phyloP scores from a whole-genome alignment of 768 basidiomycete species.

The Mycena crocata region DNA sequence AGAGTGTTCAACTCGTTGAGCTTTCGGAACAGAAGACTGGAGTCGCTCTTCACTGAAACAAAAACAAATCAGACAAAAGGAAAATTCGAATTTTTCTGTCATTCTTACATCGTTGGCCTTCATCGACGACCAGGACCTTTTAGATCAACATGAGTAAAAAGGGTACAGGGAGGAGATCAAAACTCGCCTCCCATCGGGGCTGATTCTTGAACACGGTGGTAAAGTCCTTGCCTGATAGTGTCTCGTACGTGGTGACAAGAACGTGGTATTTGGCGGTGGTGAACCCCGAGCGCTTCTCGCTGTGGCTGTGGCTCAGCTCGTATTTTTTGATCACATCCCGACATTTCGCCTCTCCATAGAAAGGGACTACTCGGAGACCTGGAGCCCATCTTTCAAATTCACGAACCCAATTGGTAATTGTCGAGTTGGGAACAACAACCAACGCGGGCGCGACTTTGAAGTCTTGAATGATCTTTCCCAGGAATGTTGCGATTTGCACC shows the following conservation, averaged over 20 bases:
- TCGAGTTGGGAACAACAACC: constrained; percentile 96
- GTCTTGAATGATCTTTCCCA: constrained; percentile 71
- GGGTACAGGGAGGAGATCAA: background rate
- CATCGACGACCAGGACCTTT: constrained; percentile 87
- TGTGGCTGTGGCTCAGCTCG: constrained; percentile 83
- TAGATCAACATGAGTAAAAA: background rate
- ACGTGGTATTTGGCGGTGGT: constrained; percentile 85
- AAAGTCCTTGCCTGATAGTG: constrained; percentile 81
- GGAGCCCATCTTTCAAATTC: constrained; percentile 94
- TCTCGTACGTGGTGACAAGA: constrained; percentile 93
- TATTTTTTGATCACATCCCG: constrained; percentile 85
- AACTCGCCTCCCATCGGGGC: constrained; percentile 86
- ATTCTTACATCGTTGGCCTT: constrained; percentile 87
- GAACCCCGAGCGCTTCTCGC: constrained; percentile 48
- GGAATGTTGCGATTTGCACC: constrained; percentile 88
- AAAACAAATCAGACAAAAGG: constrained; percentile 28
- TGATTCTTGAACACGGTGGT: constrained; percentile 79
- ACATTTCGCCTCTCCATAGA: constrained; percentile 82
- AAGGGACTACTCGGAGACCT: constrained; percentile 81
- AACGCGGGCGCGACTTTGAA: constrained; percentile 81
- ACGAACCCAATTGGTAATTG: constrained; percentile 94
- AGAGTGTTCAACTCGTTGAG: constrained; percentile 81
- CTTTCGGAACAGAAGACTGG: constrained; percentile 82
- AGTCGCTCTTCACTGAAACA: constrained; percentile 83
- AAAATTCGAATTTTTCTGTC: background rate